phyloP scores from a whole-genome alignment of 148 eudicot genomes.

The Nepenthes mirabilis region DNA sequence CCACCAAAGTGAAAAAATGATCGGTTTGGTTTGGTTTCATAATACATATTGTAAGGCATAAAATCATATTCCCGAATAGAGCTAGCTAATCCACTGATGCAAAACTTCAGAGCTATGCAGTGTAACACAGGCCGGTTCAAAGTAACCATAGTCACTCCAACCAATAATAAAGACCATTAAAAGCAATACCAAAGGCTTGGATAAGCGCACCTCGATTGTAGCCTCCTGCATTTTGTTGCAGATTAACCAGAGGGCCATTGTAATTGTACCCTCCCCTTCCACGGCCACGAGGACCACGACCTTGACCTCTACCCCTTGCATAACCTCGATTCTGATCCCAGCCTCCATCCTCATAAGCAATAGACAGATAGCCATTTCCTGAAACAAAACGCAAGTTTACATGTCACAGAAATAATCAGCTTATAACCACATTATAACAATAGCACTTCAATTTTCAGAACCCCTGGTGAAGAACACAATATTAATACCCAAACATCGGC shows the following conservation, averaged over 20 bases:
- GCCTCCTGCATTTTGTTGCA: conserved; percentile 43
- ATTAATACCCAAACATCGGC: too few relatives aligned
- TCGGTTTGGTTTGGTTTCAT: too few relatives aligned
- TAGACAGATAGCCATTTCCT: conserved; percentile 67
- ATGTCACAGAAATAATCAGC: not conserved
- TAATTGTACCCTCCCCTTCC: conserved; percentile 61
- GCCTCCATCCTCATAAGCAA: conserved; percentile 76
- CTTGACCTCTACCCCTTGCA: conserved; percentile 36
- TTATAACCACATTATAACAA: not conserved
- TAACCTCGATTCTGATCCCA: conserved; percentile 62
- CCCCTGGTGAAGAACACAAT: too few relatives aligned
- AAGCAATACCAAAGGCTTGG: conserved; percentile 34
- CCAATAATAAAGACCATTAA: not conserved
- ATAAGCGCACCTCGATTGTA: conserved; percentile 41
- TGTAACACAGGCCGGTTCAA: too few relatives aligned
- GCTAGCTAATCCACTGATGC: too few relatives aligned
- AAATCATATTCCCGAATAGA: too few relatives aligned
- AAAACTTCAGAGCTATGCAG: too few relatives aligned
- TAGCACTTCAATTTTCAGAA: too few relatives aligned
- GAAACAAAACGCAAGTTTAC: not conserved
- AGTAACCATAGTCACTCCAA: not conserved
- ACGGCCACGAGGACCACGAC: conserved; percentile 53
- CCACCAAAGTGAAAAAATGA: too few relatives aligned
- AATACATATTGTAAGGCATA: too few relatives aligned
- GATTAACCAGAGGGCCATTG: conserved; percentile 43